Conservation (phyloP, 176 grass and related monocot species). For the Pontederia paniculata region DNA sequence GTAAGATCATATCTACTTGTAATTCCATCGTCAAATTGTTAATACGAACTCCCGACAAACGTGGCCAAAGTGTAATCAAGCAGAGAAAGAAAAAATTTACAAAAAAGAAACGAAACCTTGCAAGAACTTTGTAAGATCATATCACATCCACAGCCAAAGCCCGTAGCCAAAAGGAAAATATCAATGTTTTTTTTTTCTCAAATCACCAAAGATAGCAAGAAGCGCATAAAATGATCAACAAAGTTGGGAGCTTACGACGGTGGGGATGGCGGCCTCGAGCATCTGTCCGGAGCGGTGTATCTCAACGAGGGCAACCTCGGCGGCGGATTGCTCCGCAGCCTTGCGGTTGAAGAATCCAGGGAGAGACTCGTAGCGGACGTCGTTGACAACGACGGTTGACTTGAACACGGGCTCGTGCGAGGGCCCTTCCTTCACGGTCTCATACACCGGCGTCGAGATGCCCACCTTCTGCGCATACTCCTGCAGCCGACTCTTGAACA, state of each 20-base stretch:
- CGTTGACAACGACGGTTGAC: slow-evolving; percentile 67
- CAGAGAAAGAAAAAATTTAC: neutral
- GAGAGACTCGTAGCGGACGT: slow-evolving; percentile 55
- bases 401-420: slow-evolving; percentile 81
- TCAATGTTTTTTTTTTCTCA: no score
- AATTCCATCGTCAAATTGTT: no score
- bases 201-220: no score
- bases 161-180: neutral
- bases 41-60: no score
- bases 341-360: slow-evolving; percentile 76
- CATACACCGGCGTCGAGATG: slow-evolving; percentile 61
- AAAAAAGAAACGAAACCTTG: neutral
- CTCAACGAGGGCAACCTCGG: slow-evolving; percentile 61
- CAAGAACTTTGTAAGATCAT: neutral
- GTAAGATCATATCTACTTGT: neutral
- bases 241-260: slow-evolving; percentile 23
- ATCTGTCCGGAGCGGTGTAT: slow-evolving; percentile 38
- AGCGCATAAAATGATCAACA: neutral
- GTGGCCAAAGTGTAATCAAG: no score
- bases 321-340: slow-evolving; percentile 78
- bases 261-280: slow-evolving; percentile 24
- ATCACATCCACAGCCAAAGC: neutral
- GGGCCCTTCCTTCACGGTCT: slow-evolving; percentile 73
- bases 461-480: slow-evolving; percentile 66
- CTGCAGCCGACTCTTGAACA: slow-evolving; percentile 90